Percentiles rank a stretch among this genome's conserved stretches.
Conservation (phyloP, 2,329 filamentous ascomycete genomes). For the Eutypa lata region DNA sequence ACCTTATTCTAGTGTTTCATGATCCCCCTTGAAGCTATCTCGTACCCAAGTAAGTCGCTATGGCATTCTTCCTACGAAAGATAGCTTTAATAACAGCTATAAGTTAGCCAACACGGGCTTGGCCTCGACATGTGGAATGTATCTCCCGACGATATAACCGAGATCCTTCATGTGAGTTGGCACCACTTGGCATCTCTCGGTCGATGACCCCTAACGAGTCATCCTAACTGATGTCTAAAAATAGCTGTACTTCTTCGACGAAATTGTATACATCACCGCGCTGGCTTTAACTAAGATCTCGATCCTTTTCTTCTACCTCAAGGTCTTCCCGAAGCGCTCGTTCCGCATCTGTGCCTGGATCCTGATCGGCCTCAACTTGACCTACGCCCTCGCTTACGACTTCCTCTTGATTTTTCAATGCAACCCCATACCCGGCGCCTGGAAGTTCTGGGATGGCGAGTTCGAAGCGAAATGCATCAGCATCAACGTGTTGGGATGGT, state of each 20-base stretch:
- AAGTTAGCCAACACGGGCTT: conserved; percentile 37
- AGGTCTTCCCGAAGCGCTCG: conserved; percentile 27
- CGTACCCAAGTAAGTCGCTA: conserved; percentile 21
- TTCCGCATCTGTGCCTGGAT: conserved; percentile 22
- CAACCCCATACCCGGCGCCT: conserved; percentile 26
- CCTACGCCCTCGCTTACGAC: conserved; percentile 23
- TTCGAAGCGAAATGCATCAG: conserved; percentile 27
- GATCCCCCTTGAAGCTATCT: conserved; percentile 19
- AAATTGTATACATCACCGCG: conserved; percentile 26
- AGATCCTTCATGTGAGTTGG: conserved; percentile 33
- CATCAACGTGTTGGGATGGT: conserved; percentile 30
- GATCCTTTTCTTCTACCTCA: conserved; percentile 35
- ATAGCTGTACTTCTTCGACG: conserved; percentile 28
- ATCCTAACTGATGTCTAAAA: conserved; percentile 1
- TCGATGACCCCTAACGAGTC: no score
- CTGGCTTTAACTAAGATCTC: conserved; percentile 32
- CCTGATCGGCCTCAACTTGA: conserved; percentile 27
- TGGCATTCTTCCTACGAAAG: neutral
- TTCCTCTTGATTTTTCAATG: conserved; percentile 29
- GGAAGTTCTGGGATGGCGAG: conserved; percentile 30
- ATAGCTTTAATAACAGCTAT: conserved; percentile 3
- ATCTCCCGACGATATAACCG: conserved; percentile 37
- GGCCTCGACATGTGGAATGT: conserved; percentile 44
- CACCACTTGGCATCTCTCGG: neutral
- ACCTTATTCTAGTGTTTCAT: conserved; percentile 15